phyloP scores from a whole-genome alignment of 2,329 filamentous ascomycete species.

The Capronia americana region DNA sequence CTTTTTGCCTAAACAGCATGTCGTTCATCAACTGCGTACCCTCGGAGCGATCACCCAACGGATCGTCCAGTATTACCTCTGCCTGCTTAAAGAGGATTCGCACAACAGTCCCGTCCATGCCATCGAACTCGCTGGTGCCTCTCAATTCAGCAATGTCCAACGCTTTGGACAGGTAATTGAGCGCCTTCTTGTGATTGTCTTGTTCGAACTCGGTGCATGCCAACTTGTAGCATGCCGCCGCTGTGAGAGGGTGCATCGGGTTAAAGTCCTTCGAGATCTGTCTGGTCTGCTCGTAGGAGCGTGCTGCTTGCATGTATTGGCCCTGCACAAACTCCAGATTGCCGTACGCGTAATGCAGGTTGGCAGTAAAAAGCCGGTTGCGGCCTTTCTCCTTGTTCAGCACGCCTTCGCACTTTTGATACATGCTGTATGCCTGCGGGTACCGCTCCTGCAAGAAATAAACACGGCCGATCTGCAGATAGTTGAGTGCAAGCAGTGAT shows the following conservation, averaged over 20 bases:
- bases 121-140: constrained; percentile 2
- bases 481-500: constrained; percentile 15
- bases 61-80: constrained; percentile 24
- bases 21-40: constrained; percentile 17
- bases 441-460: constrained; percentile 7
- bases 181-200: constrained; percentile 21
- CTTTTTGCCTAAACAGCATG: constrained; percentile 20
- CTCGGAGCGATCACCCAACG: constrained; percentile 12
- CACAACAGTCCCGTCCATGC: constrained; percentile 21
- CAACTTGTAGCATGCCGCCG: constrained; percentile 25
- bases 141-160: constrained; percentile 18
- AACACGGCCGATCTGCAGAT: constrained; percentile 20
- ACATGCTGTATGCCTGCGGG: constrained; percentile 15
- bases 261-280: constrained; percentile 17
- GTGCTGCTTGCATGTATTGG: constrained; percentile 5
- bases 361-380: constrained; percentile 12
- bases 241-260: constrained; percentile 21
- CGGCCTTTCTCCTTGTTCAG: constrained; percentile 20
- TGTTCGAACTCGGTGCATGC: constrained; percentile 20
- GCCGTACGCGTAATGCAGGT: constrained; percentile 21
- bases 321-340: constrained; percentile 22
- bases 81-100: constrained; percentile 24
- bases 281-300: constrained; percentile 7
- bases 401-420: constrained; percentile 23
- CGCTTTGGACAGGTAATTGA: constrained; percentile 18